These are phyloP conservation scores for Phaeomoniella chlamydospora DNA, from an alignment of 2,329 filamentous ascomycete species.

Conservation along the genomic window DNA sequence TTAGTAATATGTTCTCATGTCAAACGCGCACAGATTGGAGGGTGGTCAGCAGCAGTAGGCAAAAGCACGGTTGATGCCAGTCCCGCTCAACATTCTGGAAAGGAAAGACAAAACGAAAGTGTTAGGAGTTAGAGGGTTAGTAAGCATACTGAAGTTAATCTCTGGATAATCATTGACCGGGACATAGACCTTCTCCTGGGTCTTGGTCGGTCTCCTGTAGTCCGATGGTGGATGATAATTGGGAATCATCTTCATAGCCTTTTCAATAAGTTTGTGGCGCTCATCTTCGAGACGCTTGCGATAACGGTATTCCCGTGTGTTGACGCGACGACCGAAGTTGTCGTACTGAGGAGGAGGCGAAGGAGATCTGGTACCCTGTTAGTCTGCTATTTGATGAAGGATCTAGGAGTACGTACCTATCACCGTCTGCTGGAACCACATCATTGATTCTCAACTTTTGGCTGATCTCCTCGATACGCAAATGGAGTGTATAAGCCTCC, in stretches of 20 bases:
- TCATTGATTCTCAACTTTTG: conserved; percentile 99
- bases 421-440: conserved; percentile 90
- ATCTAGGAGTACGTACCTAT: conserved; percentile 50
- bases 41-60: conserved; percentile 21
- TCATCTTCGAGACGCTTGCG: conserved; percentile 96
- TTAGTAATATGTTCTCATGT: conserved; percentile 51
- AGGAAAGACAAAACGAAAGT: conserved; percentile 29
- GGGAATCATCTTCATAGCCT: conserved; percentile 98
- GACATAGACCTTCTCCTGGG: conserved; percentile 99
- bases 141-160: conserved; percentile 99
- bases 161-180: conserved; percentile 99
- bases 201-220: conserved; percentile 97
- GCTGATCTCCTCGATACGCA: conserved; percentile 97
- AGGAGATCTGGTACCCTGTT: conserved; percentile 53
- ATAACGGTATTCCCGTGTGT: conserved; percentile 96
- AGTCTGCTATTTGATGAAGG: conserved; percentile 7
- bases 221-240: conserved; percentile 98
- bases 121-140: conserved; percentile 89
- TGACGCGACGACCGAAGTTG: conserved; percentile 98
- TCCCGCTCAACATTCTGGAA: conserved; percentile 15
- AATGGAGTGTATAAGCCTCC: conserved; percentile 88
- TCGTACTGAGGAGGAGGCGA: conserved; percentile 96
- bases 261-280: conserved; percentile 95
- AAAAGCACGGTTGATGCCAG: conserved; percentile 5
- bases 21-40: conserved; percentile 13